A percentile compares a stretch with the other conserved stretches of the same genome.
These are phyloP conservation scores for Elongisporangium senticosum DNA, from an alignment of 352 stramenopile species.

Conservation along the genomic window DNA sequence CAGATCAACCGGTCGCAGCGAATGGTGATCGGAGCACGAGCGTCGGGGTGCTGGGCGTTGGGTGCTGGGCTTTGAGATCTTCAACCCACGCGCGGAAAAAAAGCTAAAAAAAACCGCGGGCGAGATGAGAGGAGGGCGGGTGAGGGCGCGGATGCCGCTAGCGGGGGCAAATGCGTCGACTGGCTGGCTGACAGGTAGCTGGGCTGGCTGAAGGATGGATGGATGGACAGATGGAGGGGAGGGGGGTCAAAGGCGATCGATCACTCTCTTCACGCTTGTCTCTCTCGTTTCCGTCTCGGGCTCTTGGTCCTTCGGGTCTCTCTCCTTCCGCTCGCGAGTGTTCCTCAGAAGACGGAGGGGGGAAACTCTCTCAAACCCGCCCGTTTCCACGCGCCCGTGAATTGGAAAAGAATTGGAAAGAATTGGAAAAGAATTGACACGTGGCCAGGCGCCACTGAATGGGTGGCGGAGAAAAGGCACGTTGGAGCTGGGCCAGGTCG, in stretches of 20 bases:
- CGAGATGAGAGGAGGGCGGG: neutral
- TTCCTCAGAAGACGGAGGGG: slow-evolving; percentile 4
- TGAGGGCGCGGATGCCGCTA: neutral
- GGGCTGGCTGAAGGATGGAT: neutral
- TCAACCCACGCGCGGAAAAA: neutral
- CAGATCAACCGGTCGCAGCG: neutral
- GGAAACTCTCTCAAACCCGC: neutral
- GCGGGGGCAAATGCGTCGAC: neutral
- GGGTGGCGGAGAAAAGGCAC: neutral
- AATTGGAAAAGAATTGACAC: slow-evolving; percentile 34
- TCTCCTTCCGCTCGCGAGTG: slow-evolving; percentile 10
- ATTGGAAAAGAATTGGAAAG: slow-evolving; percentile 31
- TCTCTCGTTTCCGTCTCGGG: slow-evolving; percentile 15
- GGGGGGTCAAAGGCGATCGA: neutral
- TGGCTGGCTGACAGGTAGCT: neutral
- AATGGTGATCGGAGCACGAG: neutral
- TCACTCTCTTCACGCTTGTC: slow-evolving; percentile 12
- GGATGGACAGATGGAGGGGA: neutral
- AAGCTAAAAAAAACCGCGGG: neutral
- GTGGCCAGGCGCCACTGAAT: neutral
- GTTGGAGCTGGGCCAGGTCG: neutral
- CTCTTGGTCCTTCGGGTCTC: slow-evolving; percentile 14
- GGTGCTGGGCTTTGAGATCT: neutral
- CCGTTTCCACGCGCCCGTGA: neutral
- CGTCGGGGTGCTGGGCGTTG: neutral